phyloP scores from a whole-genome alignment of 441 rosid genomes.

The Jatropha podagrica region DNA sequence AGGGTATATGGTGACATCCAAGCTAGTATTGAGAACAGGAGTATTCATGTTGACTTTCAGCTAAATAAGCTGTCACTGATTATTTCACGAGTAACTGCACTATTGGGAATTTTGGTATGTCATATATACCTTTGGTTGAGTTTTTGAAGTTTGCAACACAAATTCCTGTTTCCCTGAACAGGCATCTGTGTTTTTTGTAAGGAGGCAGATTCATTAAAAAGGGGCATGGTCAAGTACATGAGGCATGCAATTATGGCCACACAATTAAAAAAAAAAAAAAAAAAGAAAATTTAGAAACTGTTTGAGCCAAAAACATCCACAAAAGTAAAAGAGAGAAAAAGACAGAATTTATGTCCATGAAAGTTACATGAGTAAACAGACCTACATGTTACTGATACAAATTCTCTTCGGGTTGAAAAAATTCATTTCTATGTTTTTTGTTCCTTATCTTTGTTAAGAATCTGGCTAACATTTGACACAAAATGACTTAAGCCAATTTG shows the following conservation, averaged over 20 bases:
- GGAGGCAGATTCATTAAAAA: not conserved
- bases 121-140: not conserved
- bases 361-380: too few relatives aligned
- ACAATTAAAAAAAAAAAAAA: not conserved
- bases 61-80: slow-evolving; percentile 75
- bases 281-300: not conserved
- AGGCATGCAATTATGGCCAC: not conserved
- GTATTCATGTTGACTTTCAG: slow-evolving; percentile 59
- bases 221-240: not conserved
- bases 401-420: too few relatives aligned
- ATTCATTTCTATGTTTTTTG: too few relatives aligned
- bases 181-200: not conserved
- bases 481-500: too few relatives aligned
- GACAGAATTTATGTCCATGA: too few relatives aligned
- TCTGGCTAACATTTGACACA: too few relatives aligned
- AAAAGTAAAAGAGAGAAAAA: not conserved
- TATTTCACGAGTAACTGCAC: slow-evolving; percentile 77
- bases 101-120: slow-evolving; percentile 90
- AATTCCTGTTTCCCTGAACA: not conserved
- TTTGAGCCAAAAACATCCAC: not conserved
- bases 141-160: not conserved
- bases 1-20: slow-evolving; percentile 71
- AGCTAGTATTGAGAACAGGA: slow-evolving; percentile 46
- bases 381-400: too few relatives aligned
- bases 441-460: too few relatives aligned